Evolutionary conservation across 169 alveolate species (phyloP), one percentile per base, ranked within the genome.

Genomic region (Cryptosporidium sp.): DNA sequence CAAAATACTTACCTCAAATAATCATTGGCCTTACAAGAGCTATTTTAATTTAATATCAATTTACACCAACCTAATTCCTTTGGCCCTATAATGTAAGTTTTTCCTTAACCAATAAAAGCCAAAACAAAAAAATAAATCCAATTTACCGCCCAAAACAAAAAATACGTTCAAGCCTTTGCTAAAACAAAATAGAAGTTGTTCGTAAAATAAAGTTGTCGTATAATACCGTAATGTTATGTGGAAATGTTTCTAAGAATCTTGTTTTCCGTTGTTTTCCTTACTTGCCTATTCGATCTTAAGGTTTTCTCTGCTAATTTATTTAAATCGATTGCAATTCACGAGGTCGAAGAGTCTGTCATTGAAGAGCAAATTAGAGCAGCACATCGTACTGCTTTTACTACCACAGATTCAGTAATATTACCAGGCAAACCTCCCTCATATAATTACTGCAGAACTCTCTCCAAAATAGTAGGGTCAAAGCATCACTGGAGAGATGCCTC

Each of bases 401-500:
- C 58, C 1, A 12, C 58, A 0, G 4, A n/a, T 31, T 65, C 71
- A 10, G 26, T 21, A 0, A 7, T 14, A 41, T 6, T 31, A 29
- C 18, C 10, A 9, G 23, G 18, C 8, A 70, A 31, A 45, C 12
- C 43, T 1, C 3, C 33, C 3, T 9, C 59, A 70, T 35, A 33
- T 70, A 45, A 45, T 7, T 80, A 80, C 29, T 80, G 89, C 29
- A 41, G 35, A 29, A 43, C 39, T 29, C 48, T 80, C 12, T 62
- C 80, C 21, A 80, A 37, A 14, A 9, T 29, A 9, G 43, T 48
- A 18, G 62, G 70, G 14, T 62, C 89, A 39, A 61, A 52, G 52
- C 41, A 80, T 51, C 59, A 43, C 18, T 80, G 89, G 89, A 8
- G 48, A n/a, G 75, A 80, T 41, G 80, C 62, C 26, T 62, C 89